Percentiles rank a stretch among this genome's conserved stretches.
phyloP scores from a whole-genome alignment of 345 rosid species.

The Citrus sp. region DNA sequence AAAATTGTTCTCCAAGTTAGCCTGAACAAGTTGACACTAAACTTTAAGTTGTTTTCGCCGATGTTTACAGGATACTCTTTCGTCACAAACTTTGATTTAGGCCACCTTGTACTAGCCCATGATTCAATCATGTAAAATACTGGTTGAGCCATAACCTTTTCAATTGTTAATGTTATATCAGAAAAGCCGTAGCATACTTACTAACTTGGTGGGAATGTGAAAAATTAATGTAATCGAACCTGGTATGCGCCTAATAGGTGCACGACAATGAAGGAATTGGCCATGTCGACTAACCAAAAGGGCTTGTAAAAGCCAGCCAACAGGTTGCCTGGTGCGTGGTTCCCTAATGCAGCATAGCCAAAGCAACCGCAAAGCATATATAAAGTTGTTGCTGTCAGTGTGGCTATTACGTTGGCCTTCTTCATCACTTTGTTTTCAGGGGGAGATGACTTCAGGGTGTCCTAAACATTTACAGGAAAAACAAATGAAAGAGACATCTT shows the following conservation, averaged over 20 bases:
- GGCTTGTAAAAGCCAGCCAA: constrained; percentile 20
- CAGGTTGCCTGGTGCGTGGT: constrained; percentile 16
- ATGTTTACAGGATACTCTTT: background rate
- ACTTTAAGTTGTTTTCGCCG: background rate
- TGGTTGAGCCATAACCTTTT: constrained; percentile 23
- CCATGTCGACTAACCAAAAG: constrained; percentile 17
- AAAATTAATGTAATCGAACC: background rate
- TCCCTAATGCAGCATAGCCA: constrained; percentile 17
- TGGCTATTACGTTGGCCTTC: constrained; percentile 40
- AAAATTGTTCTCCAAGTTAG: constrained; percentile 23
- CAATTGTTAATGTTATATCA: background rate
- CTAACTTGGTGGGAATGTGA: too few species aligned
- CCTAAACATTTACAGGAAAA: constrained; percentile 18
- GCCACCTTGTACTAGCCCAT: constrained; percentile 20
- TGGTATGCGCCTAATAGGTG: constrained; percentile 21
- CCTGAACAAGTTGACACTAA: constrained; percentile 13
- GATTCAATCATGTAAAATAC: constrained; percentile 16
- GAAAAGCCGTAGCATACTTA: too few species aligned
- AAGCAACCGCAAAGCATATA: constrained; percentile 27
- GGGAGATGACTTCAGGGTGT: constrained; percentile 48
- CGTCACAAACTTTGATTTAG: constrained; percentile 13
- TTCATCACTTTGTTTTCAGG: constrained; percentile 45
- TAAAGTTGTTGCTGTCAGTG: constrained; percentile 34
- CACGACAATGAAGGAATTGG: constrained; percentile 12
- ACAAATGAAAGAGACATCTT: background rate